phyloP scores from a whole-genome alignment of 2,329 filamentous ascomycete genomes.

The Venturia effusa region DNA sequence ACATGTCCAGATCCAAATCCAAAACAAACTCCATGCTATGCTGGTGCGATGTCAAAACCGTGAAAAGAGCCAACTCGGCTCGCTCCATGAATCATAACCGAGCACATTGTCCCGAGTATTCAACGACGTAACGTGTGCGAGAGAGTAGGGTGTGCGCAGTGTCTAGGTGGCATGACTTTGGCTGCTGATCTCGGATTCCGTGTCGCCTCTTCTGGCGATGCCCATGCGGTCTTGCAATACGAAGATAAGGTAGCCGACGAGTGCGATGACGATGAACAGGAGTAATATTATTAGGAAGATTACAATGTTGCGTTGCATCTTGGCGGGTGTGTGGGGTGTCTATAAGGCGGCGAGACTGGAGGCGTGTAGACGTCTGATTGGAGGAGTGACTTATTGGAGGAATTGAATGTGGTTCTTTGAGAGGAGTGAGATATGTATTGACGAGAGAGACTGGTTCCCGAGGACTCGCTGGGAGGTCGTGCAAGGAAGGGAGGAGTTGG shows the following conservation, averaged over 20 bases:
- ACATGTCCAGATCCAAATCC: not conserved
- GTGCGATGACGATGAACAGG: constrained; percentile 39
- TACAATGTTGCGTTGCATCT: constrained; percentile 41
- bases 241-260: constrained; percentile 40
- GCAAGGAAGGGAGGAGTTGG: not conserved
- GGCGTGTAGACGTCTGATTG: not conserved
- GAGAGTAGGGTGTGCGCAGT: not conserved
- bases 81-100: not conserved
- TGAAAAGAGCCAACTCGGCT: not conserved
- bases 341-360: not conserved
- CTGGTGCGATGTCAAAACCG: not conserved
- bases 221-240: constrained; percentile 34
- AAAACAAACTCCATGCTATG: not conserved
- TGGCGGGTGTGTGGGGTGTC: constrained; percentile 15
- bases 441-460: not conserved
- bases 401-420: not conserved
- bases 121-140: not conserved
- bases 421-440: not conserved
- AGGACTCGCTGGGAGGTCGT: not conserved
- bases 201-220: constrained; percentile 16
- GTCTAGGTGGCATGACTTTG: not conserved
- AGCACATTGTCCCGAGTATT: not conserved
- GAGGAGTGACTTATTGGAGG: not conserved
- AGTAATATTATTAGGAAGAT: constrained; percentile 43
- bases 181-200: constrained; percentile 10